Evolutionary conservation across 2,329 filamentous ascomycete species (phyloP).

Genomic region (Fusarium continuum): DNA sequence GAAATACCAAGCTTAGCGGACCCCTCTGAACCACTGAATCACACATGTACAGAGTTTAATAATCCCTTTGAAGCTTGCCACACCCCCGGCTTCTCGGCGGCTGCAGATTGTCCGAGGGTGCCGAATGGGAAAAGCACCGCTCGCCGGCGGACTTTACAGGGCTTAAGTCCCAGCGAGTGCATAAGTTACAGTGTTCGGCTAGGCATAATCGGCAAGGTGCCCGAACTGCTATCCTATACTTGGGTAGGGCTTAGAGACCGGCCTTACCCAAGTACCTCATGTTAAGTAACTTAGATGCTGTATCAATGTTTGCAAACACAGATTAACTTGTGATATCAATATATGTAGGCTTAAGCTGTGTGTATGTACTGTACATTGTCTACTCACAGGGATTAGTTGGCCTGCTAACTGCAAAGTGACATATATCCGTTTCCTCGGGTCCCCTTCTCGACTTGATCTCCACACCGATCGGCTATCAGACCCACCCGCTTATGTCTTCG

Average conservation of each 20-base stretch:
- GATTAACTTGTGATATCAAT: constrained; percentile 1
- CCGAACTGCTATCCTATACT: too few species aligned
- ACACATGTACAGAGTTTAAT: neutral
- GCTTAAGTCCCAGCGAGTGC: constrained; percentile 34
- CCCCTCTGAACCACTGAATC: neutral
- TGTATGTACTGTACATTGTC: neutral
- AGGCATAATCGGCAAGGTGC: too few species aligned
- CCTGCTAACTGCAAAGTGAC: constrained; percentile 18
- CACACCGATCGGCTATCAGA: constrained; percentile 39
- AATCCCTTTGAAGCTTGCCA: constrained; percentile 21
- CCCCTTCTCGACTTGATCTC: constrained; percentile 13
- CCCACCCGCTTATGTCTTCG: constrained; percentile 18
- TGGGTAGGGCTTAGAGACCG: too few species aligned
- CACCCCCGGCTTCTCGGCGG: constrained; percentile 29
- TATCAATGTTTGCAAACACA: neutral
- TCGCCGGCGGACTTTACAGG: constrained; percentile 36
- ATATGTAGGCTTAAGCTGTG: neutral
- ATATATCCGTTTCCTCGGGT: constrained; percentile 23
- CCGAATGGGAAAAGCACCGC: constrained; percentile 32
- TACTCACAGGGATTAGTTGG: neutral
- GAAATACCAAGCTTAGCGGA: neutral
- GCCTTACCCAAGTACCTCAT: too few species aligned
- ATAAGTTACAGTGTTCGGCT: too few species aligned
- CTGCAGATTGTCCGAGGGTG: constrained; percentile 29
- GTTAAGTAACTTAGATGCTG: too few species aligned